Base-by-base conservation (phyloP, 2,329 filamentous ascomycete species). In the Diaporthe amygdali region DNA sequence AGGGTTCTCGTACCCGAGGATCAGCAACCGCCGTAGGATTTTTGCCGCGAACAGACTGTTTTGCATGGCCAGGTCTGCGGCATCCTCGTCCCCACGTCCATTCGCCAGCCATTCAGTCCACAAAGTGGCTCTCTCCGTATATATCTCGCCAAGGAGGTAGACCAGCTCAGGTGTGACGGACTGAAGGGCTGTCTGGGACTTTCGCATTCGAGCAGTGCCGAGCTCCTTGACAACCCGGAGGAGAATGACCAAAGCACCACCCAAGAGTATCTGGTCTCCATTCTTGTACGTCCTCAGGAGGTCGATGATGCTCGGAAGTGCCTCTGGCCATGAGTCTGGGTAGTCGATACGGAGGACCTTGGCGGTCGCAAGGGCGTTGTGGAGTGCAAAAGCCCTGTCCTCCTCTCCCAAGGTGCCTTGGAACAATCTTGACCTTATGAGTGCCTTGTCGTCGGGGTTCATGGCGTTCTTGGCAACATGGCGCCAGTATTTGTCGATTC, bases 401-500 rank as follows among this genome's bases (percentile, higher is more conserved):
- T 89, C 88, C 79, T 98, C 96, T 76, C 91, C 88, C 55, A 97
- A 86, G 1, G 93, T 94, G 71, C 93, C 92, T 74, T 94, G 88
- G 10, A 97, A 87, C 27, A 97, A 85, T 30, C 92, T 89, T 5
- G 89, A 89, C 63, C 96, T 91, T 68, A 99, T 96, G 46, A 88
- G 79, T 12, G 88, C 84, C 81, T 96, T 98, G 79, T 97, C 94
- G 25, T 92, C 89, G 34, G 89, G 88, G 79, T 92, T 90, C 70
- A 93, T 89, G 63, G 94, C 90, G 41, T 93, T 93, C 79, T 84
- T 86, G 34, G 82, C 75, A 41, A 83, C 79, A n/a, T 83, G 75
- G 17, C 96, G 89, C 96, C 96, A 99, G 81, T 95, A 94, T 79
- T 93, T 95, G 80, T 98, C 96, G 81, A 98, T 95, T 69, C 95